Conservation (phyloP, 2,329 filamentous ascomycete genomes). For the Teratosphaeria epicoccoides region DNA sequence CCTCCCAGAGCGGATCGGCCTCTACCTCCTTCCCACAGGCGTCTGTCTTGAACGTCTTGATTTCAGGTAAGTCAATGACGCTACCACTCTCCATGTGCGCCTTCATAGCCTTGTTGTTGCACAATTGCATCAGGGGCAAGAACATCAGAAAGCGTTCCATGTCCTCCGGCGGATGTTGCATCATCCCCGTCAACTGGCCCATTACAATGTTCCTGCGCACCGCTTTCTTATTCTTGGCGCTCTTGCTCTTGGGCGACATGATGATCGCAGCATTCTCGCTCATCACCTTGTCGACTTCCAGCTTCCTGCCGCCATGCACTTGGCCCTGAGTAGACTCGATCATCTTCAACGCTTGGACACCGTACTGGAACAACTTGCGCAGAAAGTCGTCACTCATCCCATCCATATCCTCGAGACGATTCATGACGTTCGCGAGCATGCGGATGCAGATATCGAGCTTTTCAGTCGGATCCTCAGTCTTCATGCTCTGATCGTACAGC, state of each 20-base stretch:
- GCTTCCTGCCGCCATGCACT: not conserved
- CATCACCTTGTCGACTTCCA: not conserved
- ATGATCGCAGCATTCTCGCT: not conserved
- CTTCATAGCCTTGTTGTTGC: not conserved
- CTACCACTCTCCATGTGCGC: not conserved
- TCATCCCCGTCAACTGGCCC: not conserved
- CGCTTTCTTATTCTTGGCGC: not conserved
- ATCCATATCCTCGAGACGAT: not conserved
- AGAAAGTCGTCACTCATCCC: slow-evolving; percentile 1
- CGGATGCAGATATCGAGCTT: not conserved
- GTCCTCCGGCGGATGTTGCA: not conserved
- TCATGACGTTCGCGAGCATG: slow-evolving; percentile 1
- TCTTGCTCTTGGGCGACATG: not conserved
- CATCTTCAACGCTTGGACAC: slow-evolving; percentile 2
- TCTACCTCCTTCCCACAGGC: not conserved
- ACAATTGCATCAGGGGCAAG: not conserved
- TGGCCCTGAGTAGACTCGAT: not conserved
- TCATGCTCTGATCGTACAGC: not conserved
- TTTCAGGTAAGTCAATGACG: not conserved
- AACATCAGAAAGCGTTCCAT: not conserved
- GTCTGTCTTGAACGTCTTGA: not conserved
- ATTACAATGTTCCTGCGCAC: not conserved
- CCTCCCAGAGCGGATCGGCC: not conserved
- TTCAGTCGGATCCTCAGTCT: not conserved
- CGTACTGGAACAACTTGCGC: slow-evolving; percentile 3